A percentile compares a stretch with the other conserved stretches of the same genome.
Evolutionary conservation across 257 asterid genomes (phyloP).

Genomic region (Solanum sitiens): DNA sequence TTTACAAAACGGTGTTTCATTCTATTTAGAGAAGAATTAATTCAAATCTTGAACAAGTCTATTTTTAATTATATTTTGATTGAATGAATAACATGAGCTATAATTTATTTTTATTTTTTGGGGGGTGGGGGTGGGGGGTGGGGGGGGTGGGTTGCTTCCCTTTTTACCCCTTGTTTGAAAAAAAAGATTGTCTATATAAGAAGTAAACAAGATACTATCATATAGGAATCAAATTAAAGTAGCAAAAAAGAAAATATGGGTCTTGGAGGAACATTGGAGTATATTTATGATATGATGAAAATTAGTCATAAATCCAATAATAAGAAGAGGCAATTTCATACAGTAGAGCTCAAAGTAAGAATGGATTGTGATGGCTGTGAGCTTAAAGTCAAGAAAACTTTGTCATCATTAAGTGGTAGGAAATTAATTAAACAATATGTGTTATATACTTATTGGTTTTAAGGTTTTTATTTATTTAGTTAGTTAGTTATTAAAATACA

Average conservation of each 20-base stretch:
- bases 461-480: background rate
- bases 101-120: background rate
- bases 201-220: background rate
- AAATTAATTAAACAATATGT: background rate
- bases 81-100: background rate
- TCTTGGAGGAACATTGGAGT: constrained; percentile 61
- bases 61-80: no score
- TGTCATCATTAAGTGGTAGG: constrained; percentile 64
- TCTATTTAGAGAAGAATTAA: background rate
- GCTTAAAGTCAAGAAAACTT: constrained; percentile 68
- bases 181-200: background rate
- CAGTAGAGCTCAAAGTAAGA: constrained; percentile 71
- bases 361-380: constrained; percentile 98
- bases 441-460: background rate
- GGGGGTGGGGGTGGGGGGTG: no score
- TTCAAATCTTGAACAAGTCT: background rate
- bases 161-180: background rate
- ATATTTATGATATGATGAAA: constrained; percentile 45
- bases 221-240: background rate
- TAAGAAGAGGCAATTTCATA: constrained; percentile 55
- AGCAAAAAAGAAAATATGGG: constrained; percentile 34
- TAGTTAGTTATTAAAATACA: background rate
- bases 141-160: background rate
- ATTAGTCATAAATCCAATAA: constrained; percentile 41
- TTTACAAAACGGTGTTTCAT: background rate